Evolutionary conservation across 2,329 filamentous ascomycete species (phyloP).

Genomic region (Colletotrichum euphorbiae): DNA sequence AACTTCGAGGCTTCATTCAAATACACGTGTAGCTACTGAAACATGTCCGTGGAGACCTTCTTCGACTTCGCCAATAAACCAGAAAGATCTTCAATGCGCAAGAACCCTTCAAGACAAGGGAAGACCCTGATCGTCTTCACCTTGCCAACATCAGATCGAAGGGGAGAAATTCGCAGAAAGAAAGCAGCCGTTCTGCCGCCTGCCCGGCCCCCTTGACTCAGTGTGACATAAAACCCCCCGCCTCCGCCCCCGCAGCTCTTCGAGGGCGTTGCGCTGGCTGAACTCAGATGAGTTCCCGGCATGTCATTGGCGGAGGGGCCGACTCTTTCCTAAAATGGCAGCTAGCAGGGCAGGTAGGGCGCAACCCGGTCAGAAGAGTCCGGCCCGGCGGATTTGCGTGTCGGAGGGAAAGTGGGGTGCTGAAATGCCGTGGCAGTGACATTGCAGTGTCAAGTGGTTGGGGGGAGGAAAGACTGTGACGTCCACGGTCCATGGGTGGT

Average conservation of each 20-base stretch:
- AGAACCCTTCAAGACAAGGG: constrained; percentile 7
- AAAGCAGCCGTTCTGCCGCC: neutral
- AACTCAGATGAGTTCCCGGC: neutral
- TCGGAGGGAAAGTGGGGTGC: constrained; percentile 31
- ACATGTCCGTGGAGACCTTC: neutral
- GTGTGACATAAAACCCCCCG: too few species aligned
- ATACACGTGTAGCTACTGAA: too few species aligned
- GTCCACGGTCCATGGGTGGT: too few species aligned
- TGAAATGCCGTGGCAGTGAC: neutral
- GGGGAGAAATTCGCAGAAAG: neutral
- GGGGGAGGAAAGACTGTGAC: neutral
- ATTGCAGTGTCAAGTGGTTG: neutral
- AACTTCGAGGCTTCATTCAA: neutral
- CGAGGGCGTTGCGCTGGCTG: neutral
- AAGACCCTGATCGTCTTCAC: constrained; percentile 23
- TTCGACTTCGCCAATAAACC: too few species aligned
- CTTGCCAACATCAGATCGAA: neutral
- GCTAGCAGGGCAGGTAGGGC: constrained; percentile 4
- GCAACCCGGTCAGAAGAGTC: constrained; percentile 31
- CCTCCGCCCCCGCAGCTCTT: constrained; percentile 10
- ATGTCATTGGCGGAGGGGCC: constrained; percentile 6
- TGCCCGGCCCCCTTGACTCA: neutral
- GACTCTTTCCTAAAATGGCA: constrained; percentile 29
- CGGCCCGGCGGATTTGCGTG: constrained; percentile 14
- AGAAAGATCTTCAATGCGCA: neutral